phyloP scores from a whole-genome alignment of 768 basidiomycete genomes.

The Ramaria rubella region DNA sequence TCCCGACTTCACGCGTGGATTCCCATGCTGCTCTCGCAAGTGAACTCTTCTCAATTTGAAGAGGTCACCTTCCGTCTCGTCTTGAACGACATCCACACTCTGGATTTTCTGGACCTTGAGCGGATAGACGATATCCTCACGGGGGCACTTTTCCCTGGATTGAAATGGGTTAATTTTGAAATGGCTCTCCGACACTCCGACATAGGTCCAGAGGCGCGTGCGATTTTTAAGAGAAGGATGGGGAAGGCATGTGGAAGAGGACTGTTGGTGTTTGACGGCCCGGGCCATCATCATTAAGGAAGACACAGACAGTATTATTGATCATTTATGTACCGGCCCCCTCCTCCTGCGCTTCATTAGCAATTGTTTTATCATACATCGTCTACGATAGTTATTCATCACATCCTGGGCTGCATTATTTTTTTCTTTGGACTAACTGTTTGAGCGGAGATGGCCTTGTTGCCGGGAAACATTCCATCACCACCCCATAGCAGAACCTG shows the following conservation, averaged over 20 bases:
- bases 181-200: not conserved
- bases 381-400: too few species aligned
- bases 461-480: too few species aligned
- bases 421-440: too few species aligned
- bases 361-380: too few species aligned
- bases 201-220: not conserved
- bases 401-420: too few species aligned
- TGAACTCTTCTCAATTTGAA: not conserved
- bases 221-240: not conserved
- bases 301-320: too few species aligned
- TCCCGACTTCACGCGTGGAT: not conserved
- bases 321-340: too few species aligned
- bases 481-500: too few species aligned
- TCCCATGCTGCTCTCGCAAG: not conserved
- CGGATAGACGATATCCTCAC: not conserved
- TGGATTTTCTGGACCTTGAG: not conserved
- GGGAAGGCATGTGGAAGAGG: not conserved
- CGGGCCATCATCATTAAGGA: too few species aligned
- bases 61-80: not conserved
- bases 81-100: not conserved
- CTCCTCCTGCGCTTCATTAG: too few species aligned
- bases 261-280: not conserved
- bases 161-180: not conserved
- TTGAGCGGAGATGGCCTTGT: too few species aligned
- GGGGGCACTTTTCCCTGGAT: not conserved